phyloP scores from a whole-genome alignment of 805 yeast species.

The Yamadazyma scolyti region DNA sequence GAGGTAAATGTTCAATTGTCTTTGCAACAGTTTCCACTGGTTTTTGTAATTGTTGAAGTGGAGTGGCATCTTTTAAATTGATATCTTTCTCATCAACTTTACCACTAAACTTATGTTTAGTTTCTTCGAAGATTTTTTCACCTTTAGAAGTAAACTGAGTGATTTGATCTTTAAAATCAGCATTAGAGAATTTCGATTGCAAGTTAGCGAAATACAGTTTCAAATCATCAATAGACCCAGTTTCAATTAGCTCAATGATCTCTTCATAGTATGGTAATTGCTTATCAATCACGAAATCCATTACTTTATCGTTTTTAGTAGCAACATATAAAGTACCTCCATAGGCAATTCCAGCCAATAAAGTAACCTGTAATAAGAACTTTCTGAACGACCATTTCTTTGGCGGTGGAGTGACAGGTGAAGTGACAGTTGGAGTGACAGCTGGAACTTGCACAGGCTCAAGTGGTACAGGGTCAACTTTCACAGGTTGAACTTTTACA shows the following conservation, averaged over 20 bases:
- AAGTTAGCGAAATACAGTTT: constrained; percentile 16
- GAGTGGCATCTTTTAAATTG: constrained; percentile 18
- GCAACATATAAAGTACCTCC: constrained; percentile 40
- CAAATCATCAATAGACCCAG: constrained; percentile 31
- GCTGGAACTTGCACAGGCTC: neutral
- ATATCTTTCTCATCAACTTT: constrained; percentile 1
- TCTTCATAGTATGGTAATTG: constrained; percentile 42
- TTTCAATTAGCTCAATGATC: constrained; percentile 33
- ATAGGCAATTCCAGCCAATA: constrained; percentile 26
- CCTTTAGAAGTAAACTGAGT: constrained; percentile 29
- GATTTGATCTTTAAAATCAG: constrained; percentile 22
- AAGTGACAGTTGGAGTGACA: neutral
- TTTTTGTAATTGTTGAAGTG: constrained; percentile 40
- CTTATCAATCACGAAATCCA: constrained; percentile 42
- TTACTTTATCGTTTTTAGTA: constrained; percentile 40
- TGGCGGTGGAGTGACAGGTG: constrained; percentile 1
- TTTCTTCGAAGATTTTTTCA: constrained; percentile 32
- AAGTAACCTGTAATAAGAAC: constrained; percentile 26
- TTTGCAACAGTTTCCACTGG: constrained; percentile 34
- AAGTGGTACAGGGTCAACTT: neutral
- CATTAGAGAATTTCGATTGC: constrained; percentile 13
- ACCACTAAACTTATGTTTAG: constrained; percentile 26
- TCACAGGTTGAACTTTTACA: neutral
- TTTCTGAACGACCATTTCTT: constrained; percentile 29
- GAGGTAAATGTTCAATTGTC: constrained; percentile 29